Conservation (phyloP, 345 rosid genomes). For the Mallotus nudiflorus region DNA sequence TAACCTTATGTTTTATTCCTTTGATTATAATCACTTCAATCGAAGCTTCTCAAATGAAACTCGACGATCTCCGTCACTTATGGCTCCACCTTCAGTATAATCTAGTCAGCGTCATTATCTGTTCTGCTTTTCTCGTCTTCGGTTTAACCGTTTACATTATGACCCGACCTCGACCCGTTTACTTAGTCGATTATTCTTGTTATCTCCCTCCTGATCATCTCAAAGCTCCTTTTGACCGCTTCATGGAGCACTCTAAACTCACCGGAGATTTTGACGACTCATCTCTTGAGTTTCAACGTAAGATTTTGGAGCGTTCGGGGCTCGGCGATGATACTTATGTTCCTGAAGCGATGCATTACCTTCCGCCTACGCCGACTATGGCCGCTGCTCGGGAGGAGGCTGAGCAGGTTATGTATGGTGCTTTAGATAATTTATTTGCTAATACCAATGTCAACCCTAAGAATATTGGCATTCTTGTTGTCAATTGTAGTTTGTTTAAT, state of each 20-base stretch:
- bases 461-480: constrained; percentile 23
- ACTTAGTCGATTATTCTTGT: constrained; percentile 22
- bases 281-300: constrained; percentile 27
- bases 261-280: constrained; percentile 26
- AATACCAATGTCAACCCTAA: constrained; percentile 23
- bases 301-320: constrained; percentile 25
- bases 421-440: constrained; percentile 20
- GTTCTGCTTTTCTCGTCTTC: constrained; percentile 25
- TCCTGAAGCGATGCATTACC: constrained; percentile 25
- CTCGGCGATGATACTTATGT: constrained; percentile 28
- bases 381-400: constrained; percentile 25
- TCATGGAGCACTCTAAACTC: constrained; percentile 26
- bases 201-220: constrained; percentile 17
- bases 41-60: constrained; percentile 22
- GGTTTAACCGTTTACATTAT: constrained; percentile 18
- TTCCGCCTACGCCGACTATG: constrained; percentile 25
- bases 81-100: constrained; percentile 27
- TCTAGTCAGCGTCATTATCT: constrained; percentile 12
- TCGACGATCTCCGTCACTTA: constrained; percentile 12
- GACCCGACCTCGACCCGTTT: constrained; percentile 16
- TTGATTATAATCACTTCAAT: constrained; percentile 17
- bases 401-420: constrained; percentile 30
- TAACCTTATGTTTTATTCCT: constrained; percentile 17
- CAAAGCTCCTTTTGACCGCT: constrained; percentile 13
- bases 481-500: constrained; percentile 32